These are phyloP conservation scores for Bruguiera sexangula DNA, from an alignment of 345 rosid species.

Conservation along the genomic window DNA sequence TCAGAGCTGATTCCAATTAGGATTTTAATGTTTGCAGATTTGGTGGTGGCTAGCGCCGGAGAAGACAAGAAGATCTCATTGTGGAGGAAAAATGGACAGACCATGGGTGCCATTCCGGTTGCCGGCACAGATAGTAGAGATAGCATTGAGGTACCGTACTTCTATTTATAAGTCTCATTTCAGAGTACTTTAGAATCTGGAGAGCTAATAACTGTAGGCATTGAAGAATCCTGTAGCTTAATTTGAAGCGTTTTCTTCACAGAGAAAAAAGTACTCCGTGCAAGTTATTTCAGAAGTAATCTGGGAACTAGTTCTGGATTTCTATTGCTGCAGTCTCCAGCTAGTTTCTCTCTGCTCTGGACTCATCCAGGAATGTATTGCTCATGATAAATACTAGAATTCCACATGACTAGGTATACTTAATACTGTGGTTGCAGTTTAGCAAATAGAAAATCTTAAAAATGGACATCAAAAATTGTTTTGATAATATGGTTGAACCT, in stretches of 20 bases:
- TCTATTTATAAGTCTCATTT: neutral
- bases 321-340: no score
- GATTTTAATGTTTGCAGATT: slow-evolving; percentile 47
- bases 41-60: slow-evolving; percentile 96
- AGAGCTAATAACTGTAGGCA: neutral
- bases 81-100: slow-evolving; percentile 80
- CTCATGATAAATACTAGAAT: no score
- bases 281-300: no score
- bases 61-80: slow-evolving; percentile 92
- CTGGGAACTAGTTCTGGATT: no score
- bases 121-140: slow-evolving; percentile 73
- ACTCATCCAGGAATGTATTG: no score
- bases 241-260: neutral
- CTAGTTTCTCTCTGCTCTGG: no score
- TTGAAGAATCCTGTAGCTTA: neutral
- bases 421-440: no score
- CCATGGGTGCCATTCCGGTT: slow-evolving; percentile 74
- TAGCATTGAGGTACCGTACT: slow-evolving; percentile 50
- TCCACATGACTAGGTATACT: no score
- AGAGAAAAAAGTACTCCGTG: no score
- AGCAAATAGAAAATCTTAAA: no score
- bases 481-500: no score
- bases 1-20: neutral
- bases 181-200: neutral
- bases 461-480: no score